Percentiles rank a stretch among this genome's conserved stretches.
phyloP scores from a whole-genome alignment of 2,329 filamentous ascomycete species.

The Aspergillus tamarii region DNA sequence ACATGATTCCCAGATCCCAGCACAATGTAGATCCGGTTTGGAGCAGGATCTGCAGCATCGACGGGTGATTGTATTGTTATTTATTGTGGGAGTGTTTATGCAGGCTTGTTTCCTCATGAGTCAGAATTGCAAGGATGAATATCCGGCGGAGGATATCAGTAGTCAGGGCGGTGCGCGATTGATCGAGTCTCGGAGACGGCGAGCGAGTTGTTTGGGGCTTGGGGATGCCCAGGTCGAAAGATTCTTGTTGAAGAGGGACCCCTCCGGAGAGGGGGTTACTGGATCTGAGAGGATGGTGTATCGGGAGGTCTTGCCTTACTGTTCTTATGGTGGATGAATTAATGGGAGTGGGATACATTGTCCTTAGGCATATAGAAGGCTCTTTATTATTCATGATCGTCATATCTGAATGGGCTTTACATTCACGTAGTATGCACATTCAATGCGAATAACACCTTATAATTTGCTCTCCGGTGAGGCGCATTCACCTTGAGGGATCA shows the following conservation, averaged over 20 bases:
- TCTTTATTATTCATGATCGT: neutral
- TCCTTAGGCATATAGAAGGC: neutral
- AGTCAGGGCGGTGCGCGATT: neutral
- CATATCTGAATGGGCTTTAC: neutral
- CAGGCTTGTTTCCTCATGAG: neutral
- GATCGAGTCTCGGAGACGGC: neutral
- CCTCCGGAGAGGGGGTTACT: neutral
- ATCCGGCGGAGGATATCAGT: neutral
- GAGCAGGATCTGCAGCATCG: neutral
- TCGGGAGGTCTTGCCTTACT: neutral
- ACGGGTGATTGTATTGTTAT: neutral
- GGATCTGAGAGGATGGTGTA: neutral
- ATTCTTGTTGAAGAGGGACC: neutral
- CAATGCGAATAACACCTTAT: conserved; percentile 2
- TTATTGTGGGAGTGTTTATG: neutral
- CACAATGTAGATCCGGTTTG: neutral
- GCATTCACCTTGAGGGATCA: conserved; percentile 22
- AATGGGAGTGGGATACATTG: neutral
- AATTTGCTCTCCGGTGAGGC: conserved; percentile 12
- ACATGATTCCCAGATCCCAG: neutral
- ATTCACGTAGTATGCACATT: neutral
- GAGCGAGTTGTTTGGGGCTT: neutral
- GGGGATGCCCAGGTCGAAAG: neutral
- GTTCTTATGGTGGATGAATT: neutral
- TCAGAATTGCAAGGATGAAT: neutral